A percentile compares a stretch with the other conserved stretches of the same genome.
phyloP scores from a whole-genome alignment of 2,329 filamentous ascomycete genomes.

The Colletotrichum sidae region DNA sequence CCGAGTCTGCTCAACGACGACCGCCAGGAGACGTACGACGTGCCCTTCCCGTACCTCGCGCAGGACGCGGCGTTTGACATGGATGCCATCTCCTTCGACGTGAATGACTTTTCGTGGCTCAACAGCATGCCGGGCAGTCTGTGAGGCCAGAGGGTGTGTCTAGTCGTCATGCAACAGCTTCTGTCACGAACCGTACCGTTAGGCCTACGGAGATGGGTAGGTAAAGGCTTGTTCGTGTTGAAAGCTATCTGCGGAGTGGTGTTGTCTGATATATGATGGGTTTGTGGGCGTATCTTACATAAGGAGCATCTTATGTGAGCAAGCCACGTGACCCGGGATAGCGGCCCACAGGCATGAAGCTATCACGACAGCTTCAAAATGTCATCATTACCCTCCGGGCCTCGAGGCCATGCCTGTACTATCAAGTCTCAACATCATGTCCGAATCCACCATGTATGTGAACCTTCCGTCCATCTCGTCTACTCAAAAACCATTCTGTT shows the following conservation, averaged over 20 bases:
- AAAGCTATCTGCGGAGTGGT: no score
- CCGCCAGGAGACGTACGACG: conserved; percentile 28
- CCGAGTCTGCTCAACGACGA: not conserved
- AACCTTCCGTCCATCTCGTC: not conserved
- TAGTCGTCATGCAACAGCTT: not conserved
- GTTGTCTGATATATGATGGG: no score
- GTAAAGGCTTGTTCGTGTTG: no score
- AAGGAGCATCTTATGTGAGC: no score
- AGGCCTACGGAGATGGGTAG: no score
- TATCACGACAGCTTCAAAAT: no score
- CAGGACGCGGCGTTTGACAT: conserved; percentile 39
- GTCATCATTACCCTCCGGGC: not conserved
- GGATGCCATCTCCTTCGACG: conserved; percentile 45
- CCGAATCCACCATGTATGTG: no score
- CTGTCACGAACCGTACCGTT: no score
- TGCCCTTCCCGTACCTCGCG: conserved; percentile 23
- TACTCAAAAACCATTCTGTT: conserved; percentile 54
- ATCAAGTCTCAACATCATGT: not conserved
- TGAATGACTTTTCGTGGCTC: conserved; percentile 48
- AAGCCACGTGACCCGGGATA: no score
- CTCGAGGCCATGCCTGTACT: not conserved
- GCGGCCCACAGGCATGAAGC: no score
- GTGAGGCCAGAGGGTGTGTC: conserved; percentile 30
- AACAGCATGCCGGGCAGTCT: conserved; percentile 48
- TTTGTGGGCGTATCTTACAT: no score